Percentiles rank a stretch among this genome's conserved stretches.
These are phyloP conservation scores for Casaregolazyma suthepensis DNA, from an alignment of 1,139 yeast species.

Conservation along the genomic window DNA sequence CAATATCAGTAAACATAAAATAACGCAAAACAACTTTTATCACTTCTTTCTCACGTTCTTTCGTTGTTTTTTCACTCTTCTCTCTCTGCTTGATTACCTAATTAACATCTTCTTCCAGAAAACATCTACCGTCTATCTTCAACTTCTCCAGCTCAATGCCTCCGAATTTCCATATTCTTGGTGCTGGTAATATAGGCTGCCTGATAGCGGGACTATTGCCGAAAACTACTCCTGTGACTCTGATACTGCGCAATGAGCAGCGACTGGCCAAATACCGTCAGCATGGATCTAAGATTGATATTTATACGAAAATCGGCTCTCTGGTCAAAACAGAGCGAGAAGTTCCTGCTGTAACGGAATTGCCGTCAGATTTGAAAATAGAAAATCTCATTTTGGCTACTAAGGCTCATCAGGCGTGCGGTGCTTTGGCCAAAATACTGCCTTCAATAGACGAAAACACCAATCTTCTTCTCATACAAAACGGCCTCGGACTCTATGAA, in stretches of 20 bases:
- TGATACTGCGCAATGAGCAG: constrained; percentile 34
- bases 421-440: constrained; percentile 43
- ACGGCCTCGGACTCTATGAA: constrained; percentile 68
- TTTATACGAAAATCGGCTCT: constrained; percentile 13
- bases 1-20: too few relatives aligned
- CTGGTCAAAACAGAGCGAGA: constrained; percentile 14
- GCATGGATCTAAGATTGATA: constrained; percentile 33
- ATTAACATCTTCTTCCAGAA: not conserved
- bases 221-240: constrained; percentile 36
- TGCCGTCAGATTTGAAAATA: constrained; percentile 12
- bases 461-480: constrained; percentile 63
- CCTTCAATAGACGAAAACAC: constrained; percentile 40
- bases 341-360: constrained; percentile 12
- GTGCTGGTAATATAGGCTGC: constrained; percentile 37
- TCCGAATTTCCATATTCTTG: constrained; percentile 28
- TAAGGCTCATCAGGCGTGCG: constrained; percentile 51
- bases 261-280: constrained; percentile 2
- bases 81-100: not conserved
- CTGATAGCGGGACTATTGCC: constrained; percentile 34
- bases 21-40: too few relatives aligned
- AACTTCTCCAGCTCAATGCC: constrained; percentile 2
- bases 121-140: not conserved
- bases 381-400: constrained; percentile 56
- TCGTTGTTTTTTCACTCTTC: not conserved
- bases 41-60: too few relatives aligned